Percentiles rank a stretch among this genome's conserved stretches.
Evolutionary conservation across 2,329 filamentous ascomycete genomes (phyloP).

Genomic region (Calonectria pteridis): DNA sequence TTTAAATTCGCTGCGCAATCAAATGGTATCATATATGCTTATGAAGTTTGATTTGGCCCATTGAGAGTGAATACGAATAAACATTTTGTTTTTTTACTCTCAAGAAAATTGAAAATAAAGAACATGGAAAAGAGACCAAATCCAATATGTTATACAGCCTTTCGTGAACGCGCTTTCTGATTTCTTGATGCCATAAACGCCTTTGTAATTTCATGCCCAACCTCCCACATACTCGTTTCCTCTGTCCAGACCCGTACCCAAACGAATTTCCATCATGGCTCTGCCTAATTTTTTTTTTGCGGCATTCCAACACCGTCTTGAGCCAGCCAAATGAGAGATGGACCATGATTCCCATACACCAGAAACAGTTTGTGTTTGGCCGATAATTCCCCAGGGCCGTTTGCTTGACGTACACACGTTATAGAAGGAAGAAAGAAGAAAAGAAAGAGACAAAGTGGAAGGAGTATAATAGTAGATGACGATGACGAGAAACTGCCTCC

Average conservation of each 20-base stretch:
- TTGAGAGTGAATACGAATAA: background rate
- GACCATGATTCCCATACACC: background rate
- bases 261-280: constrained; percentile 11
- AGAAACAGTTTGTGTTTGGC: constrained; percentile 9
- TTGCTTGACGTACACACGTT: constrained; percentile 2
- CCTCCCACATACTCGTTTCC: background rate
- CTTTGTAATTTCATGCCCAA: constrained; percentile 14
- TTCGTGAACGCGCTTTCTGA: constrained; percentile 22
- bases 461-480: background rate
- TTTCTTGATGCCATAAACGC: constrained; percentile 17
- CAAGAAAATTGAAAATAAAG: constrained; percentile 9
- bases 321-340: constrained; percentile 8
- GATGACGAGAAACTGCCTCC: background rate
- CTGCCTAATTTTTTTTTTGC: background rate
- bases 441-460: constrained; percentile 5
- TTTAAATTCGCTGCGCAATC: constrained; percentile 15
- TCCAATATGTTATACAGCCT: constrained; percentile 15
- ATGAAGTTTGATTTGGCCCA: background rate
- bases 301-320: background rate
- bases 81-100: constrained; percentile 5
- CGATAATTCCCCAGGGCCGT: constrained; percentile 18
- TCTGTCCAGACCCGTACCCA: constrained; percentile 11
- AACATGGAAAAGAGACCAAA: background rate
- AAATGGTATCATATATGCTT: constrained; percentile 3
- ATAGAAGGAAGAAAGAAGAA: background rate